These are phyloP conservation scores for Aspergillus incahuasiensis DNA, from an alignment of 495 filamentous ascomycete genomes.

Conservation along the genomic window DNA sequence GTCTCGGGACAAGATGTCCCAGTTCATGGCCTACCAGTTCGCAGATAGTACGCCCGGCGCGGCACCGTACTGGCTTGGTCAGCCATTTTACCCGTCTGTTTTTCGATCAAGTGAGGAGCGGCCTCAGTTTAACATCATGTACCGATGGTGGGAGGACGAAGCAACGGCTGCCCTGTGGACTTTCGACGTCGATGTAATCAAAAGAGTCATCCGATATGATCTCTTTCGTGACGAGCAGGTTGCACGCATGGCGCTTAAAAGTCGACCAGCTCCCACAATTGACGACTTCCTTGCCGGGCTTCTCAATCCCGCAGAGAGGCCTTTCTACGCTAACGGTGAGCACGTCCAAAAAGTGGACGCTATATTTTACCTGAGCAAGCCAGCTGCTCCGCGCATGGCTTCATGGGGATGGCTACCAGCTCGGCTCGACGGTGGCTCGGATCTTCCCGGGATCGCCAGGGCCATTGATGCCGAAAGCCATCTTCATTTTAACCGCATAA, in stretches of 20 bases:
- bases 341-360: slow-evolving; percentile 43
- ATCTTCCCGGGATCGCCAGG: slow-evolving; percentile 25
- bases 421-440: slow-evolving; percentile 15
- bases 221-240: slow-evolving; percentile 33
- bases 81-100: slow-evolving; percentile 27
- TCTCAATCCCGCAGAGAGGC: slow-evolving; percentile 24
- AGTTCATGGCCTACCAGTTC: slow-evolving; percentile 5
- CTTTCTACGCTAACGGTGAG: slow-evolving; percentile 25
- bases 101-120: slow-evolving; percentile 31
- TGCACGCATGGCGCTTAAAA: slow-evolving; percentile 32
- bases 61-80: slow-evolving; percentile 13
- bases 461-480: slow-evolving; percentile 42
- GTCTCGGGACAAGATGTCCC: slow-evolving; percentile 9
- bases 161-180: slow-evolving; percentile 38
- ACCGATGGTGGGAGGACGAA: slow-evolving; percentile 45
- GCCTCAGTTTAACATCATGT: slow-evolving; percentile 27
- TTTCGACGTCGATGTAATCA: slow-evolving; percentile 37
- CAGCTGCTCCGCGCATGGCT: slow-evolving; percentile 16
- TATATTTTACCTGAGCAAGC: slow-evolving; percentile 32
- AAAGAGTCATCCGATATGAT: slow-evolving; percentile 35
- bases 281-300: slow-evolving; percentile 30
- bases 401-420: slow-evolving; percentile 41
- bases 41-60: neutral
- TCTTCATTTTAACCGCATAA: slow-evolving; percentile 37
- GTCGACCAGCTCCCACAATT: slow-evolving; percentile 29